phyloP scores from a whole-genome alignment of 1,284 basidiomycete species.

The Ganoderma meredithae region DNA sequence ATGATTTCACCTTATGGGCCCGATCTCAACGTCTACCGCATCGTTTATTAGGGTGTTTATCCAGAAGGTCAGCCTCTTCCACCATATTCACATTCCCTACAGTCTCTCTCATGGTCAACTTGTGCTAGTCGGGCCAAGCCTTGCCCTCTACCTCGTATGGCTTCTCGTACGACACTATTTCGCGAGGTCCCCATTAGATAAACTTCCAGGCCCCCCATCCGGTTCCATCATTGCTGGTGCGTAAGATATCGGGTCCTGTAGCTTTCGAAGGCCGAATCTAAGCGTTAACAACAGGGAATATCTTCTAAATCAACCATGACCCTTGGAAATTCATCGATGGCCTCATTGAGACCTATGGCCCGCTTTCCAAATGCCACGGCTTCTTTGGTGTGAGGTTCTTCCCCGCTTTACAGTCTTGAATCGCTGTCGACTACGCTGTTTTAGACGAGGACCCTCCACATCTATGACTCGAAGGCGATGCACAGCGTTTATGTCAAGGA shows the following conservation, averaged over 20 bases:
- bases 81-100: too few species aligned
- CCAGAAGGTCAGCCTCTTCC: too few species aligned
- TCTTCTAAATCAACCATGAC: constrained; percentile 9
- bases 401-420: not conserved
- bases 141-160: constrained; percentile 4
- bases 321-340: constrained; percentile 7
- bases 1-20: too few species aligned
- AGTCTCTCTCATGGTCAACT: not conserved
- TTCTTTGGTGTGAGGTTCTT: constrained; percentile 12
- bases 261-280: not conserved
- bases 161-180: constrained; percentile 3
- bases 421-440: not conserved
- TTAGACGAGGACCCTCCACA: constrained; percentile 30
- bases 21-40: too few species aligned
- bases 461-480: constrained; percentile 38
- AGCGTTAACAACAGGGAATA: constrained; percentile 6
- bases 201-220: constrained; percentile 34
- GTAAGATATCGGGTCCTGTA: not conserved
- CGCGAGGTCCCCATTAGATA: constrained; percentile 28
- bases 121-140: not conserved
- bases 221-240: constrained; percentile 32
- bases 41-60: too few species aligned
- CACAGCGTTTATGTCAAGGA: constrained; percentile 43
- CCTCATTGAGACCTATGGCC: constrained; percentile 12
- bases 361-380: not conserved